phyloP scores from a whole-genome alignment of 306 rosid species.

The Mucuna pruriens region DNA sequence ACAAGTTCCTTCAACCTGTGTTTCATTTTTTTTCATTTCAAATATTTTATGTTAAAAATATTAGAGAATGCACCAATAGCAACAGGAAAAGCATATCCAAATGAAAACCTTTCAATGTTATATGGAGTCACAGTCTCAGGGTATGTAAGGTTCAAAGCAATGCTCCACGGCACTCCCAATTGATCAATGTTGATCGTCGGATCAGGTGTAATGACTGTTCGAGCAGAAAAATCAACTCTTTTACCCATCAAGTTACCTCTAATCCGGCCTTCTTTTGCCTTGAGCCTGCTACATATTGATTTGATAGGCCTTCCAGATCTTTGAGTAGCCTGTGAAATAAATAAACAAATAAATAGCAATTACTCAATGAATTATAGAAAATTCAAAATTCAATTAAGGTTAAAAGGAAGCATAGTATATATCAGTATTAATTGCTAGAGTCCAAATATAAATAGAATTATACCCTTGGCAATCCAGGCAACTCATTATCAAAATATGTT shows the following conservation, averaged over 20 bases:
- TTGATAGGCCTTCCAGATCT: constrained; percentile 98
- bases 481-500: constrained; percentile 93
- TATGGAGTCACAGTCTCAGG: constrained; percentile 99
- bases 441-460: constrained; percentile 41
- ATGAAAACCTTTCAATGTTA: constrained; percentile 86
- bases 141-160: constrained; percentile 93
- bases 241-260: constrained; percentile 99
- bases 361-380: neutral
- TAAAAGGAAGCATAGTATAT: constrained; percentile 3
- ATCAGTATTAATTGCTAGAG: constrained; percentile 26
- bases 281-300: constrained; percentile 98
- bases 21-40: constrained; percentile 4
- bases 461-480: constrained; percentile 99
- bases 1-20: constrained; percentile 95
- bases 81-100: constrained; percentile 18
- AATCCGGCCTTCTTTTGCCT: constrained; percentile 99
- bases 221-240: constrained; percentile 97
- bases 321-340: constrained; percentile 78
- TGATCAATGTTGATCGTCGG: constrained; percentile 94
- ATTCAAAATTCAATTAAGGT: neutral
- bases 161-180: constrained; percentile 99
- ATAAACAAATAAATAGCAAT: neutral
- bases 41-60: neutral
- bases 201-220: constrained; percentile 98
- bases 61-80: neutral